A percentile compares a stretch with the other conserved stretches of the same genome.
Conservation (phyloP, 108 stramenopile species). For the Chaetoceros tenuissimus region DNA sequence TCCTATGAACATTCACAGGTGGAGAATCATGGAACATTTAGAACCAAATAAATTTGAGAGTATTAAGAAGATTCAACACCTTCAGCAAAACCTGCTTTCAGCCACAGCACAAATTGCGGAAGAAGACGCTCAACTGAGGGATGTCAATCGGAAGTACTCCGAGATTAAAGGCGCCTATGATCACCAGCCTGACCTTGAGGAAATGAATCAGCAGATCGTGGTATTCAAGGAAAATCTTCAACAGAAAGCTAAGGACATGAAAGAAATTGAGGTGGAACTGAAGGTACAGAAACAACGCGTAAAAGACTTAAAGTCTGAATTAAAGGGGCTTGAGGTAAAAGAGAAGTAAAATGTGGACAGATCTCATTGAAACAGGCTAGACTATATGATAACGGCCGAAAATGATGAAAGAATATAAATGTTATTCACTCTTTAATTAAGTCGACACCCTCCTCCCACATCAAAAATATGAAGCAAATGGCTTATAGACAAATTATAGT, state of each 20-base stretch:
- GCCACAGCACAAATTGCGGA: not conserved
- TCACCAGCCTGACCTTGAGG: not conserved
- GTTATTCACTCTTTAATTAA: too few species aligned
- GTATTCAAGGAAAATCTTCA: not conserved
- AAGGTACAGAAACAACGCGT: not conserved
- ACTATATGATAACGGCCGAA: too few species aligned
- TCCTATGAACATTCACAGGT: not conserved
- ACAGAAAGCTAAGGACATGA: not conserved
- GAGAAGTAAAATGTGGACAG: too few species aligned
- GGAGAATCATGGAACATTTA: not conserved
- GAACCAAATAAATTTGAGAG: not conserved
- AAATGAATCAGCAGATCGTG: not conserved
- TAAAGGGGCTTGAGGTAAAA: not conserved
- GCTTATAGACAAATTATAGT: too few species aligned
- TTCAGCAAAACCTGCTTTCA: not conserved
- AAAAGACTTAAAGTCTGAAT: not conserved
- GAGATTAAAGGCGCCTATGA: not conserved
- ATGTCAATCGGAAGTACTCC: not conserved
- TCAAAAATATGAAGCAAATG: too few species aligned
- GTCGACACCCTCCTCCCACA: too few species aligned
- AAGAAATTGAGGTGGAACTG: not conserved
- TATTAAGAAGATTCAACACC: not conserved
- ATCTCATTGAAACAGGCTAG: too few species aligned
- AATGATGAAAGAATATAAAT: too few species aligned
- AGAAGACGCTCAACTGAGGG: not conserved